Evolutionary conservation across 768 basidiomycete species (phyloP), one percentile per base, ranked within the genome.

Genomic region (Asterophora lycoperdoides): DNA sequence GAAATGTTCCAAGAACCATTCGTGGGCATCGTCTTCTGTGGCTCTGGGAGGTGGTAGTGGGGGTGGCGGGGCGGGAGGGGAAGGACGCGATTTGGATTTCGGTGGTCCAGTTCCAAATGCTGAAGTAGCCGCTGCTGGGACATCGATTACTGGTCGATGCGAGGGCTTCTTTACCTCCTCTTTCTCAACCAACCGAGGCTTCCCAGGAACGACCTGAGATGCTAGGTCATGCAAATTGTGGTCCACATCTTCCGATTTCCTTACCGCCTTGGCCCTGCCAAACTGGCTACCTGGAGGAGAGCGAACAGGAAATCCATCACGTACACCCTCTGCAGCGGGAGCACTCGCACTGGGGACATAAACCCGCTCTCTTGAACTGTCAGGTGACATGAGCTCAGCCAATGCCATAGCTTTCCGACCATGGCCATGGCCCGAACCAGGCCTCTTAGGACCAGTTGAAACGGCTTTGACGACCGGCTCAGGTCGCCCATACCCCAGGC

Each of bases 1-100:
- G 55, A 70, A 78, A 30, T 80, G 80, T 58, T 81, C 75, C 52
- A 81, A 58, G 45, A 82, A 65, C 79, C 80, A 82, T 57, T 81
- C 79, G 57, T 84, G 77, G 1, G 80, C 68, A 57, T 84, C 81
- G 51, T 77, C 72, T 26, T 76, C 68, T 41, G 70, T 61, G n/a
- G 52, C 44, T 23, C 60, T 60, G 30, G 53, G 45, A 36, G 49
- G 44, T 35, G 49, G 40, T 30, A 48, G 46, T 20, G 46, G 33
- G 38, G 42, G 11, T 41, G 41, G 53, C 11, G 52, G 34, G 26
- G 42, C 20, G n/a, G 42, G 32, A 18, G 32, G 40, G 6, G 17
- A 38, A 43, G 45, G 39, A 11, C 36, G 52, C 8, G 48, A 42
- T 49, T 59, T 61, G 45, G 41, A 11, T 37, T 48, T 54, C 2